These are phyloP conservation scores for Aspergillus novofumigatus DNA, from an alignment of 2,329 filamentous ascomycete genomes.

Conservation along the genomic window DNA sequence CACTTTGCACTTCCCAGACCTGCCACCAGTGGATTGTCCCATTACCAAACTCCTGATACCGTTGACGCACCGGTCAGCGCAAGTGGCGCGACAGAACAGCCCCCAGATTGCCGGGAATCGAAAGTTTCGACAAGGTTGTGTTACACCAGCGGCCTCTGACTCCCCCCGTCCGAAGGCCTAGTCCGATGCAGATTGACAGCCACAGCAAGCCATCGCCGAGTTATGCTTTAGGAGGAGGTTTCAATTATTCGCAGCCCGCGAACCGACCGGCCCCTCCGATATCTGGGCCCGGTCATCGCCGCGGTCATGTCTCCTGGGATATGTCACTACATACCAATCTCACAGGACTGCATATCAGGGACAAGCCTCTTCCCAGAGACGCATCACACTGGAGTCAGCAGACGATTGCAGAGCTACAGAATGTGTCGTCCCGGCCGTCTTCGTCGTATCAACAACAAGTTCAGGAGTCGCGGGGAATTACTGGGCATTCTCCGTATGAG, in stretches of 20 bases:
- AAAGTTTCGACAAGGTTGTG: constrained; percentile 77
- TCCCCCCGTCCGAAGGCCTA: constrained; percentile 61
- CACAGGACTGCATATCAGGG: constrained; percentile 41
- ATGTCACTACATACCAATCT: constrained; percentile 43
- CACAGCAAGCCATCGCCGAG: constrained; percentile 34
- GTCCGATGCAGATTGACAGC: constrained; percentile 73
- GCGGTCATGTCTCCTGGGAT: constrained; percentile 48
- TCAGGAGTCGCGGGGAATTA: constrained; percentile 25
- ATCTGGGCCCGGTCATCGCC: constrained; percentile 42
- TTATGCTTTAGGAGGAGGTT: constrained; percentile 30
- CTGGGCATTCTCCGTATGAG: constrained; percentile 18
- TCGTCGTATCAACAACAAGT: constrained; percentile 31
- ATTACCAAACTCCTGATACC: constrained; percentile 68
- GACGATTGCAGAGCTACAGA: constrained; percentile 40
- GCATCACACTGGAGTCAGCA: constrained; percentile 43
- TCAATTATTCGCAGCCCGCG: constrained; percentile 30
- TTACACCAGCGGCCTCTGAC: constrained; percentile 57
- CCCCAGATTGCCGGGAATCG: constrained; percentile 79
- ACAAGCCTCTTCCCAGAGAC: constrained; percentile 33
- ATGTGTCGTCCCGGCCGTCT: constrained; percentile 32
- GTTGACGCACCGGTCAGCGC: constrained; percentile 53
- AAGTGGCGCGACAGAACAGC: constrained; percentile 52
- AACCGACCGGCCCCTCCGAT: constrained; percentile 39
- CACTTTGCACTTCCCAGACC: constrained; percentile 62
- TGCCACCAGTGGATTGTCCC: constrained; percentile 68